Evolutionary conservation across 257 asterid genomes (phyloP).

Genomic region (Ilex asprella): DNA sequence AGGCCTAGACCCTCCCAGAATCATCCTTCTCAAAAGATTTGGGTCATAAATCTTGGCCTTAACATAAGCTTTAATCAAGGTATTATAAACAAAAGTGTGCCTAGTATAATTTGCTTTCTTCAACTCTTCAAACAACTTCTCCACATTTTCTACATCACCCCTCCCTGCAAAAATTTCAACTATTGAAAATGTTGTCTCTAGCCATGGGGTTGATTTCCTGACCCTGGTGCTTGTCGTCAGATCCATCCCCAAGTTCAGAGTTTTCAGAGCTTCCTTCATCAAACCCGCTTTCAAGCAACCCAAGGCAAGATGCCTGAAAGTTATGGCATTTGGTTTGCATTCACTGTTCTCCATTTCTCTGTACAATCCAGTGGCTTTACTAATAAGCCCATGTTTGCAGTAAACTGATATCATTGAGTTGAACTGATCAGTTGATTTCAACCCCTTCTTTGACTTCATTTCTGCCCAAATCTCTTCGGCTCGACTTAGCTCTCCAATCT

Average conservation of each 20-base stretch:
- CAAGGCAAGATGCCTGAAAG: slow-evolving; percentile 71
- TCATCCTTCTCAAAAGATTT: slow-evolving; percentile 76
- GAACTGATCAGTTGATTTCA: slow-evolving; percentile 61
- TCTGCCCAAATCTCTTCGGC: slow-evolving; percentile 71
- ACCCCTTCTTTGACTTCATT: slow-evolving; percentile 49
- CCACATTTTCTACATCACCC: slow-evolving; percentile 60
- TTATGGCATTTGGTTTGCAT: slow-evolving; percentile 73
- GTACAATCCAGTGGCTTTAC: slow-evolving; percentile 72
- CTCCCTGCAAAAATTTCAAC: slow-evolving; percentile 50
- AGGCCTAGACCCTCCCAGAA: slow-evolving; percentile 84
- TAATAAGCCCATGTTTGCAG: slow-evolving; percentile 60
- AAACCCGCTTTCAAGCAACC: slow-evolving; percentile 83
- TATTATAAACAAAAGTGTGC: slow-evolving; percentile 74
- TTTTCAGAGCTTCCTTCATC: slow-evolving; percentile 48
- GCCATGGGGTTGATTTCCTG: slow-evolving; percentile 72
- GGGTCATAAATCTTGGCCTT: slow-evolving; percentile 76
- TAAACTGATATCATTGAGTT: slow-evolving; percentile 74
- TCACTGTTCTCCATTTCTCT: slow-evolving; percentile 71
- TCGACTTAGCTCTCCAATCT: slow-evolving; percentile 47
- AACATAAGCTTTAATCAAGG: slow-evolving; percentile 69
- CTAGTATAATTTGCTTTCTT: slow-evolving; percentile 55
- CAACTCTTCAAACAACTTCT: slow-evolving; percentile 66
- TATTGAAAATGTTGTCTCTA: slow-evolving; percentile 58
- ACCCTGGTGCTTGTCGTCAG: slow-evolving; percentile 33
- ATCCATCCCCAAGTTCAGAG: slow-evolving; percentile 53